Base-by-base conservation (phyloP, 768 basidiomycete genomes). In the Calocera cornea region DNA sequence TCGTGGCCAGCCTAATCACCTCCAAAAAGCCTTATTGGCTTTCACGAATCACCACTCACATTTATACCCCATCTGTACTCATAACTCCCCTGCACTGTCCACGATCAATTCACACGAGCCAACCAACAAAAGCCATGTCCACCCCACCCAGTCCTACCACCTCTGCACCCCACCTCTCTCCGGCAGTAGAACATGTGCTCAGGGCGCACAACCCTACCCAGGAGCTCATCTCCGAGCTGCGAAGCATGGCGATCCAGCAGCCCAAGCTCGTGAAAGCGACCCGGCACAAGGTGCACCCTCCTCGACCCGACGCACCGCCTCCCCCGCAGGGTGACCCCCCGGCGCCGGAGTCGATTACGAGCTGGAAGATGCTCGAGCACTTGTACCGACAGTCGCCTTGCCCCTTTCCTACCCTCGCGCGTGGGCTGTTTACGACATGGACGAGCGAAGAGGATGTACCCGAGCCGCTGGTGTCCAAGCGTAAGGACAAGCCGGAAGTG, bases 341-440 rank as follows among this genome's bases (percentile, higher is more conserved):
- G 16, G 54, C 54, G 22, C 54, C 54, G 54, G 27, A 60, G 54
- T 29, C 19, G 14, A 78, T 97, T 34, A 82, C 84, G 1, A 92
- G 90, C 78, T 97, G 95, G 95, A 95, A 93, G 80, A 93, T 98
- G 92, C 90, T 92, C 76, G 97, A 98, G 76, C 92, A 87, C 81
- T 92, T 92, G 75, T 97, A 95, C 78, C 89, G 91, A 68, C 86
- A 89, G 64, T 81, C 92, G 1, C 92, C 92, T 0, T 89, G 87
- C 11, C 92, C 92, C 0, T 97, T 97, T 73, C 95, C 95, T 1
- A 97, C 94, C 0, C 83, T 97, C n/a, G 97, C 94, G 0, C 80
- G 97, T 31, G 97, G 97, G 0, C 74, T 99, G 29, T 98, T 97
- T 75, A 88, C 90, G 0, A 67, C 75, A 7, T 64, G 71, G 54